A percentile compares a stretch with the other conserved stretches of the same genome.
Evolutionary conservation across 345 rosid genomes (phyloP).

Genomic region (Litchi chinensis): DNA sequence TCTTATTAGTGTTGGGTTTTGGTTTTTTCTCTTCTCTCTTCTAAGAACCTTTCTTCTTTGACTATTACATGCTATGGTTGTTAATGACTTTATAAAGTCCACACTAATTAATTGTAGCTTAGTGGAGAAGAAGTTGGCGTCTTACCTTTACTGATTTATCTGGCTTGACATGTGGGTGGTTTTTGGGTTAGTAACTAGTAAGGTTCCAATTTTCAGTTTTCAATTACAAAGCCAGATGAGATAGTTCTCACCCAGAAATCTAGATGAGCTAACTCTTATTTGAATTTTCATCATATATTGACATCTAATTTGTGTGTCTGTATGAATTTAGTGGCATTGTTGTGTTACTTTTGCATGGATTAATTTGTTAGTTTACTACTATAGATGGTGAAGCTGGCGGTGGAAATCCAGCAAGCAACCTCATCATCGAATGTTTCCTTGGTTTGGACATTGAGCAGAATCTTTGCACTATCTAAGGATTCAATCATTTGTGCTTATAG

Average conservation of each 20-base stretch:
- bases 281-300: not conserved
- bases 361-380: not conserved
- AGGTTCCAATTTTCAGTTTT: not conserved
- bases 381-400: not conserved
- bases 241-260: not conserved
- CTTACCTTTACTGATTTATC: not conserved
- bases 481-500: not conserved
- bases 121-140: not conserved
- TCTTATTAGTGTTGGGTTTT: not conserved
- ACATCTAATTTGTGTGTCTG: not conserved
- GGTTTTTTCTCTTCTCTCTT: not conserved
- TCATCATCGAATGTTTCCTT: not conserved
- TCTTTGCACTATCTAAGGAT: not conserved
- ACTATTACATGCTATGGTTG: not conserved
- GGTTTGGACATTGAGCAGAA: not conserved
- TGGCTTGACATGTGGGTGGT: not conserved
- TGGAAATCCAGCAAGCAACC: not conserved
- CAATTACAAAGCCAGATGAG: not conserved
- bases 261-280: not conserved
- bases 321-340: not conserved
- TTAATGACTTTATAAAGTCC: not conserved
- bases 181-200: not conserved
- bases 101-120: not conserved
- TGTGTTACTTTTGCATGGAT: not conserved
- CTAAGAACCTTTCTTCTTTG: not conserved